phyloP scores from a whole-genome alignment of 352 stramenopile species.

The Phytophthora idaei region DNA sequence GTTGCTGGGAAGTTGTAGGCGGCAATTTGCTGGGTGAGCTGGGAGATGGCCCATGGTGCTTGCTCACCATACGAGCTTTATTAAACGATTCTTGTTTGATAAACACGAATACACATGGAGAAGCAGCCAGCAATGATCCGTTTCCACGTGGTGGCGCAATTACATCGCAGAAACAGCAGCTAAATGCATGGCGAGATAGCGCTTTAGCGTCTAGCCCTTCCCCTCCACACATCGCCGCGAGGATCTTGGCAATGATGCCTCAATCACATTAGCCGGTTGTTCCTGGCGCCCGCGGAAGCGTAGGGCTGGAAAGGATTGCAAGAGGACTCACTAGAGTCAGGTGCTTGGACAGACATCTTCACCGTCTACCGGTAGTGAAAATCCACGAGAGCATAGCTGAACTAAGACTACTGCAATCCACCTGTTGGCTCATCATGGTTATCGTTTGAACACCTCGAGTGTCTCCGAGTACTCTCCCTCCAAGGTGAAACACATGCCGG shows the following conservation, averaged over 20 bases:
- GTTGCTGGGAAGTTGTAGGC: conserved; percentile 7
- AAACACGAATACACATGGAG: conserved; percentile 29
- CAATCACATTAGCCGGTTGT: conserved; percentile 16
- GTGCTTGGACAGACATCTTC: conserved; percentile 1
- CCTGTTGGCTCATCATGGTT: conserved; percentile 21
- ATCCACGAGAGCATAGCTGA: conserved; percentile 7
- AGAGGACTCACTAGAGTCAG: not conserved
- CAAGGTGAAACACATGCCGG: conserved; percentile 25
- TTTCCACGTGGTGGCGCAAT: conserved; percentile 3
- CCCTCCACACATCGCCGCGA: conserved; percentile 25
- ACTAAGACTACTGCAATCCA: not conserved
- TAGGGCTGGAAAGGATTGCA: not conserved
- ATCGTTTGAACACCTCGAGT: conserved; percentile 15
- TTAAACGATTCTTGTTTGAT: conserved; percentile 29
- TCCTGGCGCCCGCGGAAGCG: conserved; percentile 4
- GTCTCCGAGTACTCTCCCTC: conserved; percentile 17
- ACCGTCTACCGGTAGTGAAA: conserved; percentile 14
- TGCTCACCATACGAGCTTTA: conserved; percentile 15
- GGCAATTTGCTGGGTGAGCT: not conserved
- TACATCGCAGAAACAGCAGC: conserved; percentile 23
- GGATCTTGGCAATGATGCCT: conserved; percentile 19
- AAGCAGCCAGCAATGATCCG: conserved; percentile 15
- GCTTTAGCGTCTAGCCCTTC: conserved; percentile 24
- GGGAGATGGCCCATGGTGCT: not conserved
- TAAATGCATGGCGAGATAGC: conserved; percentile 9